A percentile compares a stretch with the other conserved stretches of the same genome.
Evolutionary conservation across 2,329 filamentous ascomycete species (phyloP).

Genomic region (Penicillium sp.): DNA sequence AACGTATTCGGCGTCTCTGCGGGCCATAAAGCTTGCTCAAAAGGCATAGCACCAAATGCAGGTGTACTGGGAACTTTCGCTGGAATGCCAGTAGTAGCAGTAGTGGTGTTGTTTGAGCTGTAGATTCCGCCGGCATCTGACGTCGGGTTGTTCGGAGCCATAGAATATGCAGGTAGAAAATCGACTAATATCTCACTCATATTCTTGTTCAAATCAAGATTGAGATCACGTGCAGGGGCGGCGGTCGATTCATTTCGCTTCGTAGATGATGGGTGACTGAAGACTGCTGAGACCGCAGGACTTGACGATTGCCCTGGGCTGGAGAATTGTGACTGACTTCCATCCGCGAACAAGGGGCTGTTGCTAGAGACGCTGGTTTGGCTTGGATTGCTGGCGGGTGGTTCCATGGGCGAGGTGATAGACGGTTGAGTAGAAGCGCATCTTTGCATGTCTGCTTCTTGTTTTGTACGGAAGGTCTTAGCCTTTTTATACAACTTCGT

Average conservation of each 20-base stretch:
- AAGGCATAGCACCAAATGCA: not conserved
- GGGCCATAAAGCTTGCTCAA: not conserved
- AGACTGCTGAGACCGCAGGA: not conserved
- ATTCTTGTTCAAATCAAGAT: constrained; percentile 25
- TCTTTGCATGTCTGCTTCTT: constrained; percentile 29
- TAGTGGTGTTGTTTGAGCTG: not conserved
- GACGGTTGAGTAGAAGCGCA: not conserved
- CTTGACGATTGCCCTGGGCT: constrained; percentile 1
- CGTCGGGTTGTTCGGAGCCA: constrained; percentile 7
- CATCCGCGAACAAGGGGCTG: not conserved
- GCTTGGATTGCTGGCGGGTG: not conserved
- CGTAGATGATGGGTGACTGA: not conserved
- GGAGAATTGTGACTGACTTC: not conserved
- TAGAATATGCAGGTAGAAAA: constrained; percentile 28
- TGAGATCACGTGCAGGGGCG: constrained; percentile 7
- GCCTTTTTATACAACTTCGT: constrained; percentile 59
- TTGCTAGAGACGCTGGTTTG: not conserved
- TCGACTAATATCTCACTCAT: constrained; percentile 21
- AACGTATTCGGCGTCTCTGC: constrained; percentile 4
- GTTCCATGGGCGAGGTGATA: not conserved
- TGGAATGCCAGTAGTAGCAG: not conserved
- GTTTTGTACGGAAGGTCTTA: constrained; percentile 49
- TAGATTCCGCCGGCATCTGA: not conserved
- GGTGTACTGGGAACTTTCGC: not conserved
- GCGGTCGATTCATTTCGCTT: not conserved